Evolutionary conservation across 1,284 basidiomycete genomes (phyloP).

Genomic region (Fereydounia khargensis): DNA sequence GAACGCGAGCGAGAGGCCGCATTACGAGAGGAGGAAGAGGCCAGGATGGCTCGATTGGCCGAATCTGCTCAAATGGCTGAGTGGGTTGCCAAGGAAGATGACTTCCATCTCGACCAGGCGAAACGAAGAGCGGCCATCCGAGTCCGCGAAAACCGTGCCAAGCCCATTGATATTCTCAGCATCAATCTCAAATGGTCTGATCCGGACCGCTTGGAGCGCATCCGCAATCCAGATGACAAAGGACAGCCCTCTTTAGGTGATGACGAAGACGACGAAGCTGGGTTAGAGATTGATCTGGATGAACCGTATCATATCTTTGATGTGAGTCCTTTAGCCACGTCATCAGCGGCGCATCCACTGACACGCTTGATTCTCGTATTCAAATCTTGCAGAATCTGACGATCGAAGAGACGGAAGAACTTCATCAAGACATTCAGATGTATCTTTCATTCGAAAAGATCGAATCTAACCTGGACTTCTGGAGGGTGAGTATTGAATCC

Average conservation of each 20-base stretch:
- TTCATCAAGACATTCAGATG: conserved; percentile 89
- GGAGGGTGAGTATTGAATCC: conserved; percentile 71
- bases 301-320: conserved; percentile 97
- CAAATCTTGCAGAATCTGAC: conserved; percentile 71
- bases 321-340: too few species aligned
- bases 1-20: conserved; percentile 85
- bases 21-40: conserved; percentile 86
- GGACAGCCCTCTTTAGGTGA: too few species aligned
- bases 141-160: conserved; percentile 86
- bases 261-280: conserved; percentile 74
- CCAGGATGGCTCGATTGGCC: conserved; percentile 78
- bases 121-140: conserved; percentile 85
- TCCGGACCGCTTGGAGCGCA: conserved; percentile 84
- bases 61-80: conserved; percentile 96
- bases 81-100: conserved; percentile 95
- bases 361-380: not conserved
- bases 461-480: conserved; percentile 87
- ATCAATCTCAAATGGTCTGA: conserved; percentile 54
- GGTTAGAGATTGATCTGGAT: conserved; percentile 94
- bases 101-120: conserved; percentile 94
- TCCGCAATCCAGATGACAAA: conserved; percentile 83
- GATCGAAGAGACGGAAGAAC: conserved; percentile 81
- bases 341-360: too few species aligned
- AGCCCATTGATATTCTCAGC: conserved; percentile 53
- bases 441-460: conserved; percentile 84